Percentiles rank a stretch among this genome's conserved stretches.
These are phyloP conservation scores for Saccharum officinarum DNA, from an alignment of 176 grass and related monocot species.

Conservation along the genomic window DNA sequence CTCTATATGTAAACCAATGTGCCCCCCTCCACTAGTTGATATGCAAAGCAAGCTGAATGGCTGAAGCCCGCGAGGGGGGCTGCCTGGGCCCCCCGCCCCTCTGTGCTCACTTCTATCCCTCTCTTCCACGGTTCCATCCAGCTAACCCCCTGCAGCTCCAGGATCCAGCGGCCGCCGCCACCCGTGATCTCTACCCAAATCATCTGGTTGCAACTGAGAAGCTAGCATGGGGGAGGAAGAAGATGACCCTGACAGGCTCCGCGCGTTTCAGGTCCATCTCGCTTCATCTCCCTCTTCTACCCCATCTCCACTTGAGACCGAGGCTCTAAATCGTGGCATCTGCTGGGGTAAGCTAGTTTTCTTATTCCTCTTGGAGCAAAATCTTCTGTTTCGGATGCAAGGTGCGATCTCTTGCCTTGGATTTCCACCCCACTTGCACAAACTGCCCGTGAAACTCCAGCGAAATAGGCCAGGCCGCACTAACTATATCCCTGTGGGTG, in stretches of 20 bases:
- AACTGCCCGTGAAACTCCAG: background rate
- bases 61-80: too few relatives aligned
- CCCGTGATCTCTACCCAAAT: background rate
- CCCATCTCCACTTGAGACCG: background rate
- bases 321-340: background rate
- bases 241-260: slow-evolving; percentile 45
- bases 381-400: background rate
- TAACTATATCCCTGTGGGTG: background rate
- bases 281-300: background rate
- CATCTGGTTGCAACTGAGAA: background rate
- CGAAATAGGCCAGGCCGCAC: background rate
- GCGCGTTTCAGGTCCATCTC: slow-evolving; percentile 42
- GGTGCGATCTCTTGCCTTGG: background rate
- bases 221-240: slow-evolving; percentile 46
- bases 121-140: background rate
- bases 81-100: too few relatives aligned
- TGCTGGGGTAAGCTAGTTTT: background rate
- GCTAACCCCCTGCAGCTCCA: background rate
- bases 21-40: too few relatives aligned
- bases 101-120: too few relatives aligned
- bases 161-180: background rate
- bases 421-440: background rate
- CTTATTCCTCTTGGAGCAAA: background rate
- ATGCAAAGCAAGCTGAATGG: too few relatives aligned
- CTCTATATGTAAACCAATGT: too few relatives aligned